Base-by-base conservation (phyloP, 805 yeast genomes). In the Suhomyces sp. region DNA sequence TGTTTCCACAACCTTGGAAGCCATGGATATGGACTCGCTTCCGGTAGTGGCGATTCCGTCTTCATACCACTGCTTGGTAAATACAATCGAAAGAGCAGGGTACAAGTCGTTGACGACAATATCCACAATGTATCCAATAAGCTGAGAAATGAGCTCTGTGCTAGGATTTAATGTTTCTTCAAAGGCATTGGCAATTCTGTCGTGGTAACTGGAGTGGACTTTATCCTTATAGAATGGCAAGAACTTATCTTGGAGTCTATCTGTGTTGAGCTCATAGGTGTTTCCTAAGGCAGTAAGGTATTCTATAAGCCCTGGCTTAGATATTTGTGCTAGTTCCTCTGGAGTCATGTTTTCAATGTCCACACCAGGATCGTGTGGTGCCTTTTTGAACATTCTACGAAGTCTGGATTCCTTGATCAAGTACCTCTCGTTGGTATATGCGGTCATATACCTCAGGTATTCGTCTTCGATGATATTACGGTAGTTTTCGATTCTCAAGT, bases 251-350 rank as follows among this genome's bases (percentile, higher is more conserved):
- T 83, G 81, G 60, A 86, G 79, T 54, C 86, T 79, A 47, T 82
- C 82, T 5, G 87, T 79, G 52, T 88, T 84, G 23, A 88, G 87
- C 57, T 88, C 94, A 68, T 88, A 96, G 59, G 92, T 94, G 68
- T 90, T 90, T 2, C 92, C 93, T 15, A 89, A 77, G 0, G 96
- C 96, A 13, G 88, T 81, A 49, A 88, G 70, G 68, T 90, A 90
- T 62, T 90, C 97, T 40, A 86, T 76, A 29, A 90, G 72, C 1
- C 97, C 97, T 23, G 88, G 86, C 76, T 54, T 74, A 4, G 79
- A 71, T 24, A 74, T 67, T 13, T 64, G 60, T 6, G 68, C 68
- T 24, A 70, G 59, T 56, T 75, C 70, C 52, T 74, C 77, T 6
- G 67, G 67, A 0, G 76, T 61, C 77, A 75, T 71, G 55, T 67